These are phyloP conservation scores for Eutypa lata DNA, from an alignment of 2,329 filamentous ascomycete species.

Conservation along the genomic window DNA sequence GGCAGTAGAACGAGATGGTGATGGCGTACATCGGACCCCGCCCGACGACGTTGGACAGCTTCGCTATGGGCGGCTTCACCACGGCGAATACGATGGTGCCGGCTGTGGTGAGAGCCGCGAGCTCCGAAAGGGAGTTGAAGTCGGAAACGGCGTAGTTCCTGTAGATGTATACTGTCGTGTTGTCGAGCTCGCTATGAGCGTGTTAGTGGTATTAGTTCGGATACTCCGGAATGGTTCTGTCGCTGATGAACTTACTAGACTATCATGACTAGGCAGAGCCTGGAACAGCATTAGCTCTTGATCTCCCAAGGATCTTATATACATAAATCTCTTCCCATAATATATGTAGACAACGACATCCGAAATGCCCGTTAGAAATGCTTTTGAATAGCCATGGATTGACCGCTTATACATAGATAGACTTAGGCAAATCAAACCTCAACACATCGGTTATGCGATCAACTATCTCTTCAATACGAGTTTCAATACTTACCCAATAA, in stretches of 20 bases:
- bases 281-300: conserved; percentile 3
- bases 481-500: conserved; percentile 11
- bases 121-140: conserved; percentile 28
- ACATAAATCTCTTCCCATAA: too few species aligned
- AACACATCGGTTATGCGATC: too few species aligned
- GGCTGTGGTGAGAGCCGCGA: conserved; percentile 28
- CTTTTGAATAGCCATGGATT: too few species aligned
- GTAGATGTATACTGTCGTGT: conserved; percentile 21
- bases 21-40: conserved; percentile 59
- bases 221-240: too few species aligned
- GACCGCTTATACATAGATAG: too few species aligned
- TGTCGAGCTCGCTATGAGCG: conserved; percentile 11
- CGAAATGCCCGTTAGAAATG: too few species aligned
- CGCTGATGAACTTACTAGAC: conserved; percentile 17
- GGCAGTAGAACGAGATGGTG: conserved; percentile 49
- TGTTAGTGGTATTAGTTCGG: too few species aligned
- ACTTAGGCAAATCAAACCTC: too few species aligned
- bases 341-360: too few species aligned
- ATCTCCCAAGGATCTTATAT: not conserved
- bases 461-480: too few species aligned
- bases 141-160: conserved; percentile 30
- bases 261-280: conserved; percentile 20
- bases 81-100: conserved; percentile 43
- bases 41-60: conserved; percentile 60
- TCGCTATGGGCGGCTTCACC: conserved; percentile 59